Conservation (phyloP, 176 grass and related monocot species). For the Neostapfia colusana region DNA sequence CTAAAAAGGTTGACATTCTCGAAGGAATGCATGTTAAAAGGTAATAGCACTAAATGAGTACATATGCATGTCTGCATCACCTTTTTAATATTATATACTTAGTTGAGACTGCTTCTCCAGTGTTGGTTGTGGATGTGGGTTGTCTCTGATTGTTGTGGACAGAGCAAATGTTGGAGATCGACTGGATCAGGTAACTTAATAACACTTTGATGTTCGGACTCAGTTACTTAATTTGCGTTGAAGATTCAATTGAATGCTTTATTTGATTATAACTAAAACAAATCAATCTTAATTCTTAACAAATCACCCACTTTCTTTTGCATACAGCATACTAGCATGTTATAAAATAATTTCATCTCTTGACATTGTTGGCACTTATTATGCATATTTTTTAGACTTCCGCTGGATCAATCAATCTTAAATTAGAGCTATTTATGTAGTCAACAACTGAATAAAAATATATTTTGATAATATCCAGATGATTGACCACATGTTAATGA, state of each 20-base stretch:
- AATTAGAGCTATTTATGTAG: background rate
- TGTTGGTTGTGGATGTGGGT: conserved; percentile 77
- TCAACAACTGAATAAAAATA: conserved; percentile 10
- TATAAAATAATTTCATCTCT: background rate
- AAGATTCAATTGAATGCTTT: background rate
- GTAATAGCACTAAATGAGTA: conserved; percentile 44
- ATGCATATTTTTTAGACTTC: background rate
- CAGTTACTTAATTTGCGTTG: conserved; percentile 13
- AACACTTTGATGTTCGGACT: background rate
- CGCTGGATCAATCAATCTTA: background rate
- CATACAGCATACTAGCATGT: too few species aligned
- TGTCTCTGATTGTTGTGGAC: conserved; percentile 83
- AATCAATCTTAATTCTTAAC: background rate
- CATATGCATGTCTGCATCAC: background rate
- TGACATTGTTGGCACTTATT: background rate
- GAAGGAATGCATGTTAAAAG: conserved; percentile 80
- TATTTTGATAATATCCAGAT: conserved; percentile 14
- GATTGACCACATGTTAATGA: background rate
- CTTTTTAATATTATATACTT: conserved; percentile 25
- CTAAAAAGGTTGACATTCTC: conserved; percentile 96
- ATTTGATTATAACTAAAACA: conserved; percentile 9
- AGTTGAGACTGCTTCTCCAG: conserved; percentile 51
- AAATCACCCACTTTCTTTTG: conserved; percentile 1
- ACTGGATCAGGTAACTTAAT: conserved; percentile 66
- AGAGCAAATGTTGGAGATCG: conserved; percentile 64